These are phyloP conservation scores for Fusarium sp. DNA, from an alignment of 2,329 filamentous ascomycete species.

Conservation along the genomic window DNA sequence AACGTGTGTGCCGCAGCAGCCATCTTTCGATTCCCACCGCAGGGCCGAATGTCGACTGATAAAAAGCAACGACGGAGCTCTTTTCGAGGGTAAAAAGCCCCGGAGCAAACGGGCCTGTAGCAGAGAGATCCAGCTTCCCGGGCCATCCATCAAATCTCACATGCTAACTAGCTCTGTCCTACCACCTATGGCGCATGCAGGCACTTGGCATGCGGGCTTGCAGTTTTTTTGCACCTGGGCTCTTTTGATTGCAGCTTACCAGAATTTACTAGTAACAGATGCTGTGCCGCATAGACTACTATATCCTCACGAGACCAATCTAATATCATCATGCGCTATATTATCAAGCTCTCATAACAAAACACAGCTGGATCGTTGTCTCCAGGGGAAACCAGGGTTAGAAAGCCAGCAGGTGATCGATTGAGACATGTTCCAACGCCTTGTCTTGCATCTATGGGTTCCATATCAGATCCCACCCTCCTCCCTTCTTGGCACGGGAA, in stretches of 20 bases:
- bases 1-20: constrained; percentile 14
- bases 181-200: not conserved
- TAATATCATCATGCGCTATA: not conserved
- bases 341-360: constrained; percentile 1
- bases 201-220: not conserved
- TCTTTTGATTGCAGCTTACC: not conserved
- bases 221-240: not conserved
- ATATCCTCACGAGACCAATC: not conserved
- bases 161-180: not conserved
- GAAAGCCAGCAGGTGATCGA: not conserved
- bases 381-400: constrained; percentile 21
- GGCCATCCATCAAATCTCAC: not conserved
- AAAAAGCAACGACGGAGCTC: not conserved
- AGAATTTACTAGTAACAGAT: not conserved
- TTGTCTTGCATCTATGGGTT: constrained; percentile 22
- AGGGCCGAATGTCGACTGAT: not conserved
- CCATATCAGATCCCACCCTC: constrained; percentile 15
- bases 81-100: not conserved
- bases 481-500: constrained; percentile 12
- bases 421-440: constrained; percentile 27
- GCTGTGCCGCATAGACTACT: not conserved
- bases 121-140: not conserved
- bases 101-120: not conserved
- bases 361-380: constrained; percentile 26
- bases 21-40: constrained; percentile 1